Base-by-base conservation (phyloP, 2,329 filamentous ascomycete species). In the Tolypocladium inflatum region DNA sequence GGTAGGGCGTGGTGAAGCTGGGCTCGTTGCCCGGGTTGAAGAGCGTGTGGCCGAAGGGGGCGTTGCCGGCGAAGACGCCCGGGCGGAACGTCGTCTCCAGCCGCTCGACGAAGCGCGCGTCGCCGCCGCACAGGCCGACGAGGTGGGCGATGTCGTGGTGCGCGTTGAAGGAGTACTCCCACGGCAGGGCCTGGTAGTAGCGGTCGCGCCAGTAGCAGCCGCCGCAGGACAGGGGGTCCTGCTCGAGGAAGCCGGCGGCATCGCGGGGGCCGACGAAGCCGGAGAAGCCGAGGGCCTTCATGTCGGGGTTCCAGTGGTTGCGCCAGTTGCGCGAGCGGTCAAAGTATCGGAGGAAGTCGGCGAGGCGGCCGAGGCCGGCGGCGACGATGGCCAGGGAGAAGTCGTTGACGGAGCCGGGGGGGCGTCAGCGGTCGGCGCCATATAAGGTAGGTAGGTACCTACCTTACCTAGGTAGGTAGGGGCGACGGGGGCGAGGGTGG, bases 1-100 rank as follows among this genome's bases (percentile, higher is more conserved):
- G 76, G 68, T 86, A 90, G 0, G 86, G 86, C 0, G 82, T 81
- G 1, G 80, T 82, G 71, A 89, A 89, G 68, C 78, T 78, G 26
- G 86, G 86, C 70, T 89, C 83, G 67, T 88, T 88, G 17, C 84
- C 85, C 0, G 83, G 80, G 68, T 89, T 83, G 69, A 87, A 88
- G 30, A 89, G 79, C 19, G 78, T 85, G 60, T 80, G 72, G 59
- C 75, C 76, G 58, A 80, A 82, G 2, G 66, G 60, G 43, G 71
- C 71, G 57, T 78, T 77, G 5, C 69, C 71, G 0, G 66, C 61
- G 62, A 75, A 74, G 2, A 76, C 65, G 26, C 76, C 78, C 1
- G 77, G 76, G 55, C 77, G 75, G 68, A 88, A 88, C 57, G 87
- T 78, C 62, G 78, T 83, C 55, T 88, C 76, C 7, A 89, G 76